Evolutionary conservation across 225 moss, liverwort and hornwort species (phyloP).

Genomic region (Marchantia polymorpha): DNA sequence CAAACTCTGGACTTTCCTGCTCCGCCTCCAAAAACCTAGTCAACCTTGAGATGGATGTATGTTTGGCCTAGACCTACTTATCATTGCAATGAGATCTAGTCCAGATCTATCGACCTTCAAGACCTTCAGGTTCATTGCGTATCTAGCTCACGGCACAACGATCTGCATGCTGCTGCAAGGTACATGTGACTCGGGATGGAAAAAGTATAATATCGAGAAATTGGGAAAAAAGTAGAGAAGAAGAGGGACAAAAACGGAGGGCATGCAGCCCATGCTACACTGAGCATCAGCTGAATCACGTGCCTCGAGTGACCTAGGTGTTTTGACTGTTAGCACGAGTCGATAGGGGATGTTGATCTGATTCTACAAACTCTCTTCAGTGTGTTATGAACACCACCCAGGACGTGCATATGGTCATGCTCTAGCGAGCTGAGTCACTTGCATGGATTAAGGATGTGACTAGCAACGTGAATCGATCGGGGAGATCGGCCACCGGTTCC

Average conservation of each 20-base stretch:
- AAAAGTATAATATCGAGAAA: neutral
- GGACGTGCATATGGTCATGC: conserved; percentile 1
- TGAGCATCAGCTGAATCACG: conserved; percentile 8
- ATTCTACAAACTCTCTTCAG: neutral
- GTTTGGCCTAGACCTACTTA: neutral
- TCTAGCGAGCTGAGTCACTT: conserved; percentile 4
- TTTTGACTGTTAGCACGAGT: conserved; percentile 7
- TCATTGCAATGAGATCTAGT: neutral
- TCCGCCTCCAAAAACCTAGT: neutral
- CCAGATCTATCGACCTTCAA: neutral
- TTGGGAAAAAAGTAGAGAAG: neutral
- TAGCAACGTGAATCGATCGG: neutral
- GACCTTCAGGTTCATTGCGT: neutral
- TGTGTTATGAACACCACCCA: neutral
- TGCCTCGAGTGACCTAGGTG: neutral
- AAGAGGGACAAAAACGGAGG: neutral
- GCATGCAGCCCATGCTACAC: neutral
- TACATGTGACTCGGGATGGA: neutral
- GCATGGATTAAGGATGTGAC: conserved; percentile 3
- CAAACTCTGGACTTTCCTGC: neutral
- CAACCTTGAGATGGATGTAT: neutral
- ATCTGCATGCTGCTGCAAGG: neutral
- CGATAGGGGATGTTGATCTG: neutral
- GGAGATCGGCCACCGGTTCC: neutral
- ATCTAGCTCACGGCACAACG: conserved; percentile 1